A percentile compares a stretch with the other conserved stretches of the same genome.
phyloP scores from a whole-genome alignment of 495 filamentous ascomycete genomes.

The Neurospora tetrasperma region DNA sequence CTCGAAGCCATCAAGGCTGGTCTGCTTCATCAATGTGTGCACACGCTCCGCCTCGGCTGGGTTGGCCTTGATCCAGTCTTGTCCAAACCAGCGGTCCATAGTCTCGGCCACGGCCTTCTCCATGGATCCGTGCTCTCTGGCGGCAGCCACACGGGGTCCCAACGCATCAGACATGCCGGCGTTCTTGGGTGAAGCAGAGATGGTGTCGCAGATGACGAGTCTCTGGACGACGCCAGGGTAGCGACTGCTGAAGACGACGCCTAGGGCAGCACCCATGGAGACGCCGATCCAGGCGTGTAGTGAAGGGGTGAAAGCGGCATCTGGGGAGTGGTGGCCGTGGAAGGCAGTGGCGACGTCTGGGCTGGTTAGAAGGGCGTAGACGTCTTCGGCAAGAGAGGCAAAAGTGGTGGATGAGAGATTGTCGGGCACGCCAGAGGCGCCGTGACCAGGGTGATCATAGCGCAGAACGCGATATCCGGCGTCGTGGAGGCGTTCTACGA shows the following conservation, averaged over 20 bases:
- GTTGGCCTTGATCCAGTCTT: slow-evolving; percentile 19
- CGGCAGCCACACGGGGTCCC: slow-evolving; percentile 15
- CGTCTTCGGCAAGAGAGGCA: slow-evolving; percentile 21
- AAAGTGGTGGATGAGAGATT: slow-evolving; percentile 21
- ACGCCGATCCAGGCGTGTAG: slow-evolving; percentile 27
- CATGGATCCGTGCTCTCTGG: slow-evolving; percentile 15
- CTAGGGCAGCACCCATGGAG: slow-evolving; percentile 25
- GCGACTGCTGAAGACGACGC: slow-evolving; percentile 17
- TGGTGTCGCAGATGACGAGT: slow-evolving; percentile 20
- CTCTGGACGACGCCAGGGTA: slow-evolving; percentile 17
- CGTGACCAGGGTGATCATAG: slow-evolving; percentile 28
- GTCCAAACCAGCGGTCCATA: slow-evolving; percentile 23
- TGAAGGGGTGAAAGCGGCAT: background rate
- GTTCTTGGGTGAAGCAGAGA: slow-evolving; percentile 18
- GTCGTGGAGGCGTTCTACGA: slow-evolving; percentile 15
- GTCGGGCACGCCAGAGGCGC: slow-evolving; percentile 15
- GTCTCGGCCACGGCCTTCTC: slow-evolving; percentile 14
- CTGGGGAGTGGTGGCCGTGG: background rate
- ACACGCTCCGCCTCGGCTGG: slow-evolving; percentile 19
- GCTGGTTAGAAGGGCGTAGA: slow-evolving; percentile 15
- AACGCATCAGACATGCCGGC: slow-evolving; percentile 15
- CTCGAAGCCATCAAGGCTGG: slow-evolving; percentile 24
- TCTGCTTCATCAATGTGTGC: slow-evolving; percentile 16
- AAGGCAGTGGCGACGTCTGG: slow-evolving; percentile 8
- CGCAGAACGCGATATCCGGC: slow-evolving; percentile 20